Evolutionary conservation across 306 rosid species (phyloP).

Genomic region (Canavalia ensiformis): DNA sequence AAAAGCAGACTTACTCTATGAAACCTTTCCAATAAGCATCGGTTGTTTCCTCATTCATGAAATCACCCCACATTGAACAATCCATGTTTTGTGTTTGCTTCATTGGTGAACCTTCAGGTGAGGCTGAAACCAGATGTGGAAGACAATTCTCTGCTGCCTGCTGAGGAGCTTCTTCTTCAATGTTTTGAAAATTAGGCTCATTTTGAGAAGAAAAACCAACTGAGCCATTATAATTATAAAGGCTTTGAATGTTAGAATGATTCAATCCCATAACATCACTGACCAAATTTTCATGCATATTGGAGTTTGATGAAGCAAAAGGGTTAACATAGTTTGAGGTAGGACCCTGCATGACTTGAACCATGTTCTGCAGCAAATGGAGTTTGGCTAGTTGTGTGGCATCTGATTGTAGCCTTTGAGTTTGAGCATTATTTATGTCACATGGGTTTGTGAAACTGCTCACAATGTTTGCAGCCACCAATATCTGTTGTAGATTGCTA

Average conservation of each 20-base stretch:
- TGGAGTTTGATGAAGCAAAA: not conserved
- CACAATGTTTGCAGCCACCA: constrained; percentile 57
- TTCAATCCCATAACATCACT: constrained; percentile 49
- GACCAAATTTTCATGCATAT: constrained; percentile 35
- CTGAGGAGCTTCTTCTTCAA: constrained; percentile 36
- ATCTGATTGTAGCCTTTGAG: constrained; percentile 52
- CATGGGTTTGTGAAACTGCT: constrained; percentile 45
- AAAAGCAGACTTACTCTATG: constrained; percentile 45
- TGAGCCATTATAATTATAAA: constrained; percentile 39
- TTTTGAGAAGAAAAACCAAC: constrained; percentile 48
- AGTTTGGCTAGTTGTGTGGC: constrained; percentile 59
- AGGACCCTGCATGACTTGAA: constrained; percentile 45
- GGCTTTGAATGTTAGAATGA: constrained; percentile 39
- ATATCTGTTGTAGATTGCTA: constrained; percentile 63
- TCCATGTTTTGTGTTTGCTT: constrained; percentile 39
- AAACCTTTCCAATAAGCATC: constrained; percentile 68
- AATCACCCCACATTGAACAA: constrained; percentile 56
- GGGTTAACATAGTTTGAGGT: not conserved
- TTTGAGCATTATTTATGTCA: constrained; percentile 53
- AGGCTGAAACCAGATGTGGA: constrained; percentile 60
- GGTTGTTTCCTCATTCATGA: constrained; percentile 57
- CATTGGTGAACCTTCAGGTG: constrained; percentile 53
- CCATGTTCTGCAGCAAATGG: constrained; percentile 54
- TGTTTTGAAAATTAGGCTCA: constrained; percentile 46
- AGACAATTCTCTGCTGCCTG: constrained; percentile 50